These are phyloP conservation scores for Coelastrella sp. DNA, from an alignment of 139 green algal genomes.

Conservation along the genomic window DNA sequence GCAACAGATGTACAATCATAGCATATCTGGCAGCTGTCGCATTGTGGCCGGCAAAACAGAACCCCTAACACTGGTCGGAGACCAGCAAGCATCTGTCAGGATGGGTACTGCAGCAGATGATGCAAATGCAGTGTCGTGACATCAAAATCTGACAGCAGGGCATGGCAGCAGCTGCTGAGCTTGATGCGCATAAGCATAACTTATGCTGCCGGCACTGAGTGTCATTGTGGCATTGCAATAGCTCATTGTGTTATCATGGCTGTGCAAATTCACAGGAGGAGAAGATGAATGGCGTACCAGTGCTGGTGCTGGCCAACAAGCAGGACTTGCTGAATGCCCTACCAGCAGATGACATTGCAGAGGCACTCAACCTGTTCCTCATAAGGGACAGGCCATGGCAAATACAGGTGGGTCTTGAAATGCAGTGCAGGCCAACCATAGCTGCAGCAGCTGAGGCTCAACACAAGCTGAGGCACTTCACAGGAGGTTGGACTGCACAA, in stretches of 20 bases:
- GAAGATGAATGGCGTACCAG: conserved; percentile 75
- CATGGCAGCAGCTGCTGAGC: neutral
- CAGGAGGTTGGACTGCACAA: neutral
- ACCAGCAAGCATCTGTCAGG: too few relatives aligned
- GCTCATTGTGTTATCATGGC: neutral
- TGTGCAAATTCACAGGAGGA: conserved; percentile 67
- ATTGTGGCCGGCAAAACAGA: too few relatives aligned
- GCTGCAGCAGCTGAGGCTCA: neutral
- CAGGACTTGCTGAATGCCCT: conserved; percentile 77
- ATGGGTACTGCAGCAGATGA: too few relatives aligned
- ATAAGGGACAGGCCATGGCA: conserved; percentile 83
- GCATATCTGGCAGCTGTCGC: too few relatives aligned
- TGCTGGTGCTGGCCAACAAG: conserved; percentile 90
- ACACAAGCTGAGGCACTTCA: neutral
- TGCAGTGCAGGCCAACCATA: neutral
- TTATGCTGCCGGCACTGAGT: too few relatives aligned
- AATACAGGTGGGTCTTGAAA: conserved; percentile 64
- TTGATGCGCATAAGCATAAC: neutral
- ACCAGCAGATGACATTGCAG: conserved; percentile 72
- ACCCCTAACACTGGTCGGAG: too few relatives aligned
- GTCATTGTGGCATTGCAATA: conserved; percentile 24
- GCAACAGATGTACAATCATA: too few relatives aligned
- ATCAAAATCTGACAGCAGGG: neutral
- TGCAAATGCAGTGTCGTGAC: too few relatives aligned
- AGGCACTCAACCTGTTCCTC: conserved; percentile 65